A percentile compares a stretch with the other conserved stretches of the same genome.
Conservation (phyloP, 1,284 basidiomycete species). For the Cutaneotrichosporon curvatum region DNA sequence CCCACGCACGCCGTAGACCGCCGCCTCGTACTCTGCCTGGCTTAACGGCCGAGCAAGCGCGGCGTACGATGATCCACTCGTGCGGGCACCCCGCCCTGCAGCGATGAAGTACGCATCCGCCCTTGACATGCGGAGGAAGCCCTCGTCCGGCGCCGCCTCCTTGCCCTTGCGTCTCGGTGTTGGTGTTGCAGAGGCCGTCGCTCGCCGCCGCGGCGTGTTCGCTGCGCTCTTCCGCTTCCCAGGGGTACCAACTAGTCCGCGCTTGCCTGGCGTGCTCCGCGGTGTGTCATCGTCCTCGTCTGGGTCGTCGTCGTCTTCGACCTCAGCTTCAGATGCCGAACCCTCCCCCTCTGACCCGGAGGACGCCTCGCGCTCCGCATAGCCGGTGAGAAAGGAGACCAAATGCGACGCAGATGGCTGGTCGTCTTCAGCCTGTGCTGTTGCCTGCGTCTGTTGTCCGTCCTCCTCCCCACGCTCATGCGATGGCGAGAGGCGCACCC, state of each 20-base stretch:
- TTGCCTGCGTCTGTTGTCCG: too few relatives aligned
- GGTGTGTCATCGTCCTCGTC: constrained; percentile 23
- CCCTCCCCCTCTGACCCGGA: constrained; percentile 23
- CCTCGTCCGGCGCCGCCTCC: constrained; percentile 20
- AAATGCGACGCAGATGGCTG: constrained; percentile 24
- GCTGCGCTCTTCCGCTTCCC: constrained; percentile 25
- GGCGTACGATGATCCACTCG: constrained; percentile 70
- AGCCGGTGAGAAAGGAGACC: constrained; percentile 40
- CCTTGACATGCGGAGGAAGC: constrained; percentile 43
- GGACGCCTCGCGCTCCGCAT: constrained; percentile 20
- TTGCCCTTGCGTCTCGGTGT: constrained; percentile 1
- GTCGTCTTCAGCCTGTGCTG: neutral
- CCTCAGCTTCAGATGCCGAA: constrained; percentile 9
- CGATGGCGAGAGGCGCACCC: neutral
- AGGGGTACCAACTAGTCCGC: constrained; percentile 19
- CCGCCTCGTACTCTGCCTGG: constrained; percentile 36
- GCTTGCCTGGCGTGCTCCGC: constrained; percentile 7
- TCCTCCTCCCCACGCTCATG: too few relatives aligned
- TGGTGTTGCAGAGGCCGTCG: constrained; percentile 8
- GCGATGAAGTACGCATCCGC: constrained; percentile 76
- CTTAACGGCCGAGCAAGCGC: constrained; percentile 56
- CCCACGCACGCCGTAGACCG: constrained; percentile 8
- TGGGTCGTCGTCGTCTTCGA: constrained; percentile 23
- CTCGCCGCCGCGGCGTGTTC: constrained; percentile 15
- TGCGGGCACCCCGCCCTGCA: constrained; percentile 57